A percentile compares a stretch with the other conserved stretches of the same genome.
These are phyloP conservation scores for Xanthoparmelia taractica DNA, from an alignment of 495 filamentous ascomycete genomes.

Conservation along the genomic window DNA sequence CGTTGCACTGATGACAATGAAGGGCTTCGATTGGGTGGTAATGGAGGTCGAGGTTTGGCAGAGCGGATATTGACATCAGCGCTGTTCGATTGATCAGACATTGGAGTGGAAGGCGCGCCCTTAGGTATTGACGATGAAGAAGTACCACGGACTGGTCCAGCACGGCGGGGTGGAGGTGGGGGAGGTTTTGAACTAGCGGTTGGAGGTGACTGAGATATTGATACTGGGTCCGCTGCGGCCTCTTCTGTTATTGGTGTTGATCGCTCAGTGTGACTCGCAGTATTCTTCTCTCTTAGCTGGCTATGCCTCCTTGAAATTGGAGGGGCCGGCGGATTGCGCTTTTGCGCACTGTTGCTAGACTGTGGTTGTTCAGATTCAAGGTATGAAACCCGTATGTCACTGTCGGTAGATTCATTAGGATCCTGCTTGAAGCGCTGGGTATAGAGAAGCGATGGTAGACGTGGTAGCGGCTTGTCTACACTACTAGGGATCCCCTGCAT, in stretches of 20 bases:
- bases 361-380: neutral
- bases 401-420: neutral
- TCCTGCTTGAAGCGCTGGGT: neutral
- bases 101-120: constrained; percentile 20
- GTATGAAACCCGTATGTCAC: neutral
- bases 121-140: constrained; percentile 22
- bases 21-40: constrained; percentile 33
- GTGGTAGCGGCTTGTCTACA: constrained; percentile 13
- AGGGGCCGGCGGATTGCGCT: constrained; percentile 38
- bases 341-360: constrained; percentile 9
- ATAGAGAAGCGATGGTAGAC: neutral
- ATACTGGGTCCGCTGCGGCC: neutral
- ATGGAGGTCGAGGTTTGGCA: constrained; percentile 30
- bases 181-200: constrained; percentile 29
- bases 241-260: constrained; percentile 19
- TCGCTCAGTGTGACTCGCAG: constrained; percentile 31
- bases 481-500: constrained; percentile 30
- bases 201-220: constrained; percentile 15
- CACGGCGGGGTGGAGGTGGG: constrained; percentile 43
- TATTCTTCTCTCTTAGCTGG: constrained; percentile 41
- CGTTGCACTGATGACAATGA: constrained; percentile 28
- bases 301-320: constrained; percentile 43
- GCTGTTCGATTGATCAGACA: constrained; percentile 23
- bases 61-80: constrained; percentile 23
- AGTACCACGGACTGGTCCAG: constrained; percentile 37